Percentiles rank a stretch among this genome's conserved stretches.
Conservation (phyloP, 2,329 filamentous ascomycete genomes). For the Trichothecium roseum region DNA sequence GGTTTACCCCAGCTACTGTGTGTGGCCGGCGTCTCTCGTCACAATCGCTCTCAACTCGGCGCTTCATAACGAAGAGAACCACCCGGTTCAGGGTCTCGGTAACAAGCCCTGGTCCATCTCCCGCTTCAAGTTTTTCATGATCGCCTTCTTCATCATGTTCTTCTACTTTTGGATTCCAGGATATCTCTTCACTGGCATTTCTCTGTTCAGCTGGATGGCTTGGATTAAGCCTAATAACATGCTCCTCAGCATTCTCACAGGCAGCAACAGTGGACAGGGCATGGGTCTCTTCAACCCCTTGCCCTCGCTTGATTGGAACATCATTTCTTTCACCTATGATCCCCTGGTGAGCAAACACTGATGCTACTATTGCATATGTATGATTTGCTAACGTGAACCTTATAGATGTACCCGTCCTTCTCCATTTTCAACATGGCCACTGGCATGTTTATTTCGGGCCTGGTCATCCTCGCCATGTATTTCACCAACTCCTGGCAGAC, state of each 20-base stretch:
- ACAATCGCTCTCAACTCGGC: constrained; percentile 36
- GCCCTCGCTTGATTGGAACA: constrained; percentile 36
- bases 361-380: constrained; percentile 6
- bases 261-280: constrained; percentile 29
- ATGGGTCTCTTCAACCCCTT: constrained; percentile 28
- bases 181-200: constrained; percentile 35
- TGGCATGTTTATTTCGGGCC: constrained; percentile 21
- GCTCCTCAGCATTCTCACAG: constrained; percentile 27
- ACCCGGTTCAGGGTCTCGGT: constrained; percentile 17
- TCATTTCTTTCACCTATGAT: constrained; percentile 25
- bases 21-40: constrained; percentile 41
- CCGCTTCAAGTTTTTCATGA: constrained; percentile 33
- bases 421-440: constrained; percentile 26
- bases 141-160: constrained; percentile 33
- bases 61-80: constrained; percentile 29
- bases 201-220: constrained; percentile 42
- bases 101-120: constrained; percentile 27
- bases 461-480: constrained; percentile 29
- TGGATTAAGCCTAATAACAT: constrained; percentile 40
- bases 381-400: constrained; percentile 18
- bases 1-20: constrained; percentile 37
- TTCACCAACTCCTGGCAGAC: constrained; percentile 32
- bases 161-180: constrained; percentile 43
- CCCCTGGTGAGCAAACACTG: constrained; percentile 31
- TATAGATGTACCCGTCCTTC: constrained; percentile 15